Percentiles rank a stretch among this genome's conserved stretches.
Evolutionary conservation across 306 rosid genomes (phyloP).

Genomic region (Cucumis hystrix): DNA sequence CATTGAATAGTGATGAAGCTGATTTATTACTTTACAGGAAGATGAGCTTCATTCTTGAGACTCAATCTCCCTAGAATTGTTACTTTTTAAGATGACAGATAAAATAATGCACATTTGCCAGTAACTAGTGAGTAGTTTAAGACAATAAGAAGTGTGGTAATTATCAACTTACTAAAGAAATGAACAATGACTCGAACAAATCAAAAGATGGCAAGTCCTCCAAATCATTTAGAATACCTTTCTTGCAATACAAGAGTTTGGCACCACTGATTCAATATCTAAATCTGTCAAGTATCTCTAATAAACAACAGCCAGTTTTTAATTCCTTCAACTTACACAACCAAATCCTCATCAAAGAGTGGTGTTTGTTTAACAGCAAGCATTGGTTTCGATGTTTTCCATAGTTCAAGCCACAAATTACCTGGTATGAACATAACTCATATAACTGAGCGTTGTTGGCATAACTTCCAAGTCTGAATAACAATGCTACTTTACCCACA

Average conservation of each 20-base stretch:
- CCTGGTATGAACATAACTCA: slow-evolving; percentile 32
- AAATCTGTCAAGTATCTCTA: not conserved
- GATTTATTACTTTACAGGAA: not conserved
- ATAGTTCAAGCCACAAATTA: slow-evolving; percentile 89
- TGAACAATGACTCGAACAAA: slow-evolving; percentile 70
- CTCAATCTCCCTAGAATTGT: not conserved
- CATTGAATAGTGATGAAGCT: not conserved
- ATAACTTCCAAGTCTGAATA: not conserved
- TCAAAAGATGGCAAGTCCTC: slow-evolving; percentile 74
- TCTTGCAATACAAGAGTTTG: slow-evolving; percentile 39
- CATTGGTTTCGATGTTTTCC: slow-evolving; percentile 86
- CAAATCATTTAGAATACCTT: slow-evolving; percentile 65
- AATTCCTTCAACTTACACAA: slow-evolving; percentile 55
- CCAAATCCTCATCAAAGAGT: slow-evolving; percentile 94
- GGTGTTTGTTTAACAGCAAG: slow-evolving; percentile 95
- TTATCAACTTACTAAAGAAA: slow-evolving; percentile 63
- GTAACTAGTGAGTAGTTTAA: not conserved
- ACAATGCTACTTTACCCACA: not conserved
- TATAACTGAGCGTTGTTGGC: not conserved
- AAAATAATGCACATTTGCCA: not conserved
- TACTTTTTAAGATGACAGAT: not conserved
- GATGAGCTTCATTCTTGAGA: not conserved
- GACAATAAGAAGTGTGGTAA: slow-evolving; percentile 4
- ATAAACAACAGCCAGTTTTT: not conserved
- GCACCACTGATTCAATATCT: not conserved